Conservation (phyloP, 768 basidiomycete species). For the Suillus lakei region DNA sequence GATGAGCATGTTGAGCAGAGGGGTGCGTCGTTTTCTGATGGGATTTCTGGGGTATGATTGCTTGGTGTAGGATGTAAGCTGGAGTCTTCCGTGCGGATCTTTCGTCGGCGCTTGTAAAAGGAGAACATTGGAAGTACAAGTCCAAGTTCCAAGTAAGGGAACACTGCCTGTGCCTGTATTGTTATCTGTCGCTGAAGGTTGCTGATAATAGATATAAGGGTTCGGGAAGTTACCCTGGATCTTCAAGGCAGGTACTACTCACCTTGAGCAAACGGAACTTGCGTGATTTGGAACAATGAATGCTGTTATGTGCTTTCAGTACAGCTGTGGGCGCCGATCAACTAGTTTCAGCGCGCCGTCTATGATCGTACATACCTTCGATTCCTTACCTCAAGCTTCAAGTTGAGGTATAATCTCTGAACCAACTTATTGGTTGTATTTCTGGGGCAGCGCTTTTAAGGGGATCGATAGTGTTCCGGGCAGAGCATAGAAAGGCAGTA, state of each 20-base stretch:
- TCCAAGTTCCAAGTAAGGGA: background rate
- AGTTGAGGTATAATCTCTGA: too few relatives aligned
- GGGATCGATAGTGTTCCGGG: background rate
- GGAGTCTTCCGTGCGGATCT: background rate
- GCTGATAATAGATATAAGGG: too few relatives aligned
- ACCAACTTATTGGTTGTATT: too few relatives aligned
- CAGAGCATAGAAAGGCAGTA: background rate
- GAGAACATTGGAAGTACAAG: background rate
- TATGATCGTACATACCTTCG: background rate
- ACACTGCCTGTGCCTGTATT: background rate
- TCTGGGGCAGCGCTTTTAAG: background rate
- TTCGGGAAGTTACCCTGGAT: background rate
- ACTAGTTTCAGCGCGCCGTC: too few relatives aligned
- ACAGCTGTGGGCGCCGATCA: background rate
- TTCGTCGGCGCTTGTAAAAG: background rate
- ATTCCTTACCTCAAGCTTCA: background rate
- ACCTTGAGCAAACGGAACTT: background rate
- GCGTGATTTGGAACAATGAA: background rate
- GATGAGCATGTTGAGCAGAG: slow-evolving; percentile 14
- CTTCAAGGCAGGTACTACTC: background rate
- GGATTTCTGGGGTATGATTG: background rate
- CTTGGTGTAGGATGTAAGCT: background rate
- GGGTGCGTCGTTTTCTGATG: background rate
- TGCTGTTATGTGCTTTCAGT: background rate
- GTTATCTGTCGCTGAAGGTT: background rate